Evolutionary conservation across 169 alveolate genomes (phyloP).

Genomic region (Besnoitia besnoiti): DNA sequence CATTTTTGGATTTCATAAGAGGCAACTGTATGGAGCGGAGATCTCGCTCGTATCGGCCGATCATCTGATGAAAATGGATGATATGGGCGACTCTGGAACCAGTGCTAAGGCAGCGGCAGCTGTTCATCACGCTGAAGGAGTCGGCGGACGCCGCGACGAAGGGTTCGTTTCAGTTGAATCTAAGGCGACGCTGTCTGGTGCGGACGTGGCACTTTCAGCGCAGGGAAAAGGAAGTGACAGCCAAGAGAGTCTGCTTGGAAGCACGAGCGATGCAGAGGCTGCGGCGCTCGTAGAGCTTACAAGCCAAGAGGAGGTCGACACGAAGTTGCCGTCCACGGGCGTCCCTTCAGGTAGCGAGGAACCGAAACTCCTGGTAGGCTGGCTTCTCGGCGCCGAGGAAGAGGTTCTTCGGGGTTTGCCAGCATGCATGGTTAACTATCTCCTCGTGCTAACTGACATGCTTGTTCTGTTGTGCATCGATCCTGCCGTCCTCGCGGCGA

Average conservation of each 20-base stretch:
- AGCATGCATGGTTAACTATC: conserved; percentile 23
- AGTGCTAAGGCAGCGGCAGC: too few relatives aligned
- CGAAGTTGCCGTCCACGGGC: not conserved
- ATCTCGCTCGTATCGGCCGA: not conserved
- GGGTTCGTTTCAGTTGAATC: too few relatives aligned
- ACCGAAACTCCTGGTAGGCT: not conserved
- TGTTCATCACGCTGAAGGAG: too few relatives aligned
- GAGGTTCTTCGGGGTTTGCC: conserved; percentile 2
- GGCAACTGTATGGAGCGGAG: not conserved
- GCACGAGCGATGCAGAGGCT: not conserved
- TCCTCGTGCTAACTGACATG: not conserved
- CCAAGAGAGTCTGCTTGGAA: not conserved
- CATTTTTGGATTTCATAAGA: not conserved
- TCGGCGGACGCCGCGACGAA: too few relatives aligned
- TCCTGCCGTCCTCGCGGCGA: not conserved
- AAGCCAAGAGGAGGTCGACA: not conserved
- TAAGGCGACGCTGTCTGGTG: too few relatives aligned
- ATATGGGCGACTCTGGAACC: too few relatives aligned
- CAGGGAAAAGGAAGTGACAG: not conserved
- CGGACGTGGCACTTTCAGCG: not conserved
- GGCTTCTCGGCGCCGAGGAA: not conserved
- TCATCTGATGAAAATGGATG: too few relatives aligned
- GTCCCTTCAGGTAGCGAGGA: not conserved
- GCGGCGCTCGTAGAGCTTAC: not conserved
- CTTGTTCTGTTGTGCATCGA: conserved; percentile 6